A percentile compares a stretch with the other conserved stretches of the same genome.
phyloP scores from a whole-genome alignment of 2,329 filamentous ascomycete species.

The Pestalotiopsis fici region DNA sequence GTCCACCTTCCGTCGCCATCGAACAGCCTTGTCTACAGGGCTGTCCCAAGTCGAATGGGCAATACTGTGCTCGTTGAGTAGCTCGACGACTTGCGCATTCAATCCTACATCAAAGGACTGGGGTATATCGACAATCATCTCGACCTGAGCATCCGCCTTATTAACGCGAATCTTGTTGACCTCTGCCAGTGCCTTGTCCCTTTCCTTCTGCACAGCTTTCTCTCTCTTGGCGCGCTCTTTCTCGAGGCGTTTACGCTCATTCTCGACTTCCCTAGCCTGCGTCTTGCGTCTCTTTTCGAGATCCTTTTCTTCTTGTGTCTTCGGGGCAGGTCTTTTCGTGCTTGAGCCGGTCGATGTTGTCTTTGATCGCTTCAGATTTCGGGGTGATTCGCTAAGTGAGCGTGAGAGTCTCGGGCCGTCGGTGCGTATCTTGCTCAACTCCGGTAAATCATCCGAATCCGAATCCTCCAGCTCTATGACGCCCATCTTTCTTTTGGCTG shows the following conservation, averaged over 20 bases:
- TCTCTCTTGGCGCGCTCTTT: conserved; percentile 62
- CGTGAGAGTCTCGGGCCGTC: conserved; percentile 4
- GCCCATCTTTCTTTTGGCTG: conserved; percentile 21
- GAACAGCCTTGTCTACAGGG: conserved; percentile 54
- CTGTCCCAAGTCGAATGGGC: conserved; percentile 46
- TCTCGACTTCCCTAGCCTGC: conserved; percentile 53
- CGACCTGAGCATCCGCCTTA: conserved; percentile 70
- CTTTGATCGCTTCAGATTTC: conserved; percentile 17
- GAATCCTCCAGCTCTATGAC: conserved; percentile 38
- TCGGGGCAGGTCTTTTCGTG: conserved; percentile 19
- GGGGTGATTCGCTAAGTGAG: conserved; percentile 16
- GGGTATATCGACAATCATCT: conserved; percentile 78
- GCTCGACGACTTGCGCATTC: conserved; percentile 44
- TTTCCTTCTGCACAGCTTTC: conserved; percentile 63
- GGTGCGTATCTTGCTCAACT: conserved; percentile 34
- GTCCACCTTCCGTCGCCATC: conserved; percentile 70
- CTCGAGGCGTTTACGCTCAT: conserved; percentile 55
- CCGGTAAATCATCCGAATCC: conserved; percentile 47
- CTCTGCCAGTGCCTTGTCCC: conserved; percentile 66
- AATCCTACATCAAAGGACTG: conserved; percentile 50
- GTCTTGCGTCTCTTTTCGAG: conserved; percentile 46
- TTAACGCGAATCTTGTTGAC: conserved; percentile 74
- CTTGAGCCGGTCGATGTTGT: conserved; percentile 16
- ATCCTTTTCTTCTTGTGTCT: conserved; percentile 36
- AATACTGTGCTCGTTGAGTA: conserved; percentile 54